phyloP scores from a whole-genome alignment of 352 stramenopile genomes.

The Poterioochromonas sp. region DNA sequence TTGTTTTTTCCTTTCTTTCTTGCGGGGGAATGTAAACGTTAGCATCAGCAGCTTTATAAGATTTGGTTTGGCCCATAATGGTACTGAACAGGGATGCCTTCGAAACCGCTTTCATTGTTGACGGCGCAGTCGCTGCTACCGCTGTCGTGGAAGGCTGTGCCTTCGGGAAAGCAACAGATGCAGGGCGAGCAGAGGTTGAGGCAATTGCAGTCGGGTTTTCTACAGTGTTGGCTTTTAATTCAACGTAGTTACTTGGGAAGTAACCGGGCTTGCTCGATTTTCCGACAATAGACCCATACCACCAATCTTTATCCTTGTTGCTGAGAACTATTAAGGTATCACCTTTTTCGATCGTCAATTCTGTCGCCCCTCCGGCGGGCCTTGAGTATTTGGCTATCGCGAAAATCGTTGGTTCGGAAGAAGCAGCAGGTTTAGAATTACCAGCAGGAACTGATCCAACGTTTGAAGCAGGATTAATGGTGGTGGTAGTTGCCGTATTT shows the following conservation, averaged over 20 bases:
- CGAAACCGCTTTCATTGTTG: neutral
- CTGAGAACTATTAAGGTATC: neutral
- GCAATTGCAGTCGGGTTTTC: neutral
- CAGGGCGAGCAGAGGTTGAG: neutral
- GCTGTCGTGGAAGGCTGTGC: neutral
- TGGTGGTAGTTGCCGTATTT: neutral
- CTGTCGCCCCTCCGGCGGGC: neutral
- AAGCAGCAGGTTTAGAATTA: neutral
- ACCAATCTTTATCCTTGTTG: neutral
- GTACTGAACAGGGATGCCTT: neutral
- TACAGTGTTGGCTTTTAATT: neutral
- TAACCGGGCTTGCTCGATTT: neutral
- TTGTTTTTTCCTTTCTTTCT: neutral
- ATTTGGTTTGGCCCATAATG: too few relatives aligned
- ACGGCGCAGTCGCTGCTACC: neutral
- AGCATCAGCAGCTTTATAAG: neutral
- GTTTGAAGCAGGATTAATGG: neutral
- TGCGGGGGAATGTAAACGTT: neutral
- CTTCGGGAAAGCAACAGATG: neutral
- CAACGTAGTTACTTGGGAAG: conserved; percentile 23
- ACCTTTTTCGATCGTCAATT: conserved; percentile 11
- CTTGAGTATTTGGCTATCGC: neutral
- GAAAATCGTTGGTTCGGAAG: neutral
- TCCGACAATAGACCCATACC: neutral
- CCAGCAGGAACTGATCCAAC: neutral